Percentiles rank a stretch among this genome's conserved stretches.
phyloP scores from a whole-genome alignment of 495 filamentous ascomycete genomes.

The Chaetomium cochliodes region DNA sequence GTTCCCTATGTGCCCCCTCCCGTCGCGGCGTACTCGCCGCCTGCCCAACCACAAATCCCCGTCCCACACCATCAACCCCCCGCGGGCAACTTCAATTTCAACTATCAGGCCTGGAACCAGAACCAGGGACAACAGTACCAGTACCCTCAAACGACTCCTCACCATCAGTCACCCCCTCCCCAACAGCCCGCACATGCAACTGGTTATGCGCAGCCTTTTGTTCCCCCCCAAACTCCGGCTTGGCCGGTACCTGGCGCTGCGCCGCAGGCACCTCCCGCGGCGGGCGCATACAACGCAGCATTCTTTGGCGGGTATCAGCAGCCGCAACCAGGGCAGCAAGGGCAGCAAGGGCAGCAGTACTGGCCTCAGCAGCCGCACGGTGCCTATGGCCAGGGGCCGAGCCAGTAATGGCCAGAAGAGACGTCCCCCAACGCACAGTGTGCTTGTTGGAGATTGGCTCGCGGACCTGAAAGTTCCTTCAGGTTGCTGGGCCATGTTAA shows the following conservation, averaged over 20 bases:
- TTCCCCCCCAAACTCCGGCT: constrained; percentile 9
- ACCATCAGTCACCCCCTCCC: constrained; percentile 16
- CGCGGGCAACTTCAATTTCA: constrained; percentile 23
- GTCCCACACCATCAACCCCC: constrained; percentile 20
- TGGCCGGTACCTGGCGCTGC: constrained; percentile 18
- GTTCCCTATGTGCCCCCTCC: constrained; percentile 18
- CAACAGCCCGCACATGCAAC: constrained; percentile 11
- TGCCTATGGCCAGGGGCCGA: constrained; percentile 11
- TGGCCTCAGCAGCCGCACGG: constrained; percentile 21
- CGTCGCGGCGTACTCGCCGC: constrained; percentile 14
- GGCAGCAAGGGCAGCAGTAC: constrained; percentile 31
- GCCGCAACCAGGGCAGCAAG: constrained; percentile 39
- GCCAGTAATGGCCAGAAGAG: background rate
- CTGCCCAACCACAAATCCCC: constrained; percentile 17
- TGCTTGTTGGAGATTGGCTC: background rate
- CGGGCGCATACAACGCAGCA: constrained; percentile 63
- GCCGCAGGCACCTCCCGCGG: constrained; percentile 31
- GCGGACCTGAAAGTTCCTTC: background rate
- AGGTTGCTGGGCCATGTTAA: background rate
- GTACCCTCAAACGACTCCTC: constrained; percentile 17
- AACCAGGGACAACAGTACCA: constrained; percentile 23
- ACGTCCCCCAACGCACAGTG: no score
- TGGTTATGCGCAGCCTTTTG: constrained; percentile 16
- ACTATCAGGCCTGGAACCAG: constrained; percentile 26
- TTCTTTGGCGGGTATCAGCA: constrained; percentile 54